Evolutionary conservation across 129 eudicot species (phyloP).

Genomic region (Chrysanthemum makinoi): DNA sequence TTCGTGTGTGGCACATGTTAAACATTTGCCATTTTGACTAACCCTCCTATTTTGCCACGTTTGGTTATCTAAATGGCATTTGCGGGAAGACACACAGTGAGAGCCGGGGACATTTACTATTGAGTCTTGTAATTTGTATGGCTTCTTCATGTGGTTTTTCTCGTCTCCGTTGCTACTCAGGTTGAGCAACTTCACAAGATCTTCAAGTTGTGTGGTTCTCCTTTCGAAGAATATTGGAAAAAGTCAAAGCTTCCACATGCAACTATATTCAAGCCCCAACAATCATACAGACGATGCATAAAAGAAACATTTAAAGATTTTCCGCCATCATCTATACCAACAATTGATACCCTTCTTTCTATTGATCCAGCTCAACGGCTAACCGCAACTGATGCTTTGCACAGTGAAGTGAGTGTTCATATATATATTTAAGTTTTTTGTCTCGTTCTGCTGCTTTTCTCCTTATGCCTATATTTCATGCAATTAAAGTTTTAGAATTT

Average conservation of each 20-base stretch:
- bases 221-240: conserved; percentile 92
- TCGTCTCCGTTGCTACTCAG: conserved; percentile 29
- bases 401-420: conserved; percentile 64
- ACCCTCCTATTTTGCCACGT: too few relatives aligned
- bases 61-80: too few relatives aligned
- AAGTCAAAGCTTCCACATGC: conserved; percentile 95
- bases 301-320: conserved; percentile 73
- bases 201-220: conserved; percentile 91
- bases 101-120: too few relatives aligned
- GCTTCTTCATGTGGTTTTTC: conserved; percentile 25
- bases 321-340: conserved; percentile 72
- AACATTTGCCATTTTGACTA: too few relatives aligned
- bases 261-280: conserved; percentile 85
- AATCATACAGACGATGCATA: conserved; percentile 77
- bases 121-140: conserved; percentile 9
- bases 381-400: conserved; percentile 77
- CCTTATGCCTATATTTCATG: neutral
- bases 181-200: conserved; percentile 93
- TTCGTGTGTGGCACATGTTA: too few relatives aligned
- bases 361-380: conserved; percentile 82
- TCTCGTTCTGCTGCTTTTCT: neutral
- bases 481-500: neutral
- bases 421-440: neutral
- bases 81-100: too few relatives aligned
- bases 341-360: conserved; percentile 75